These are phyloP conservation scores for Eucalyptus globulus DNA, from an alignment of 345 rosid species.

Conservation along the genomic window DNA sequence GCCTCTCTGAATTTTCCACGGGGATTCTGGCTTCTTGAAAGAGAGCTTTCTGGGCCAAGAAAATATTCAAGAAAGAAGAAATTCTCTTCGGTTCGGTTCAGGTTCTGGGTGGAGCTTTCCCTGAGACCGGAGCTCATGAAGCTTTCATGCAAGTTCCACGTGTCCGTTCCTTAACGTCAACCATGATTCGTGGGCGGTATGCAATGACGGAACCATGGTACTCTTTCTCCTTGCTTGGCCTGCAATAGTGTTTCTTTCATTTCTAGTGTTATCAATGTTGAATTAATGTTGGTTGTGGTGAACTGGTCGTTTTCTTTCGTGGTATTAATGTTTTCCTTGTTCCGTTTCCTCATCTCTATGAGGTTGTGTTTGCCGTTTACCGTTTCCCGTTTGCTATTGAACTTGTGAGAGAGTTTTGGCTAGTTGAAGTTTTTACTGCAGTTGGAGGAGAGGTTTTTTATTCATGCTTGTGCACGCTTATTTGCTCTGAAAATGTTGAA, in stretches of 20 bases:
- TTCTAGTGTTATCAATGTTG: background rate
- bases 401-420: background rate
- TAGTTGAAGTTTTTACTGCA: background rate
- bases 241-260: background rate
- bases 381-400: background rate
- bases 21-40: background rate
- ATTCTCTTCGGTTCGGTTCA: background rate
- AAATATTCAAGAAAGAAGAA: background rate
- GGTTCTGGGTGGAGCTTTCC: background rate
- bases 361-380: background rate
- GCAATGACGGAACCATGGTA: background rate
- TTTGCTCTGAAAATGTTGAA: background rate
- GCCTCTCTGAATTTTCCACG: slow-evolving; percentile 35
- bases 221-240: background rate
- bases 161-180: background rate
- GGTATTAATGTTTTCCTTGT: background rate
- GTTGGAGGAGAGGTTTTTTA: background rate
- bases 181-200: background rate
- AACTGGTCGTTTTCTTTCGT: background rate
- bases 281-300: background rate
- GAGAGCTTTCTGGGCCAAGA: slow-evolving; percentile 1
- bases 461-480: background rate
- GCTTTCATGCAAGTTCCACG: background rate
- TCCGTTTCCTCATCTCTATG: background rate
- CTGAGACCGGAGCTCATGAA: background rate